phyloP scores from a whole-genome alignment of 148 eudicot genomes.

The Vaccinium darrowii region DNA sequence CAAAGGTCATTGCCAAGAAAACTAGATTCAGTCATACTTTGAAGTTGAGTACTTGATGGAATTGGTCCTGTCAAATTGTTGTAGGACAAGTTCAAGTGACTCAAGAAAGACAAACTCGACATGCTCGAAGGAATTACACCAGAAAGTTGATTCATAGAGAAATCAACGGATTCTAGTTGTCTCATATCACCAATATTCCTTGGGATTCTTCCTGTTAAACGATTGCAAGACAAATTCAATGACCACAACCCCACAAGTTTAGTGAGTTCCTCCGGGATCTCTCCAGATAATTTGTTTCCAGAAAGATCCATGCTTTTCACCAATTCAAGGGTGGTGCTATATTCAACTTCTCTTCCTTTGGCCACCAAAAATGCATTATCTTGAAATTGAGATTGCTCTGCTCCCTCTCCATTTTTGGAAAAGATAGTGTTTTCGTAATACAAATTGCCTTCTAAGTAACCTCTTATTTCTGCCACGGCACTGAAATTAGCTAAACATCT shows the following conservation, averaged over 20 bases:
- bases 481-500: conserved; percentile 8
- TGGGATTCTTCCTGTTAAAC: background rate
- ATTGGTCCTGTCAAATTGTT: background rate
- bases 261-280: background rate
- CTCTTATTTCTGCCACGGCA: conserved; percentile 6
- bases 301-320: background rate
- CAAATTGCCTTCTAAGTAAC: background rate
- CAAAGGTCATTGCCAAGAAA: conserved; percentile 24
- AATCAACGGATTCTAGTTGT: background rate
- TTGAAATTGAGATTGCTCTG: background rate
- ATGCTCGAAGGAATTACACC: conserved; percentile 10
- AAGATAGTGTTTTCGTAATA: no score
- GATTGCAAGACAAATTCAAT: background rate
- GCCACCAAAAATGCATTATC: background rate
- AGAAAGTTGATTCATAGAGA: background rate
- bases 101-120: background rate
- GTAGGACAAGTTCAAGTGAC: background rate
- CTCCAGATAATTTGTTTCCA: background rate
- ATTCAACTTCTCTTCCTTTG: background rate
- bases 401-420: no score
- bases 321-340: background rate
- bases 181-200: background rate
- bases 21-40: background rate
- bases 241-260: background rate
- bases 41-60: background rate